Evolutionary conservation across 108 stramenopile species (phyloP).

Genomic region (Bacterosira constricta): DNA sequence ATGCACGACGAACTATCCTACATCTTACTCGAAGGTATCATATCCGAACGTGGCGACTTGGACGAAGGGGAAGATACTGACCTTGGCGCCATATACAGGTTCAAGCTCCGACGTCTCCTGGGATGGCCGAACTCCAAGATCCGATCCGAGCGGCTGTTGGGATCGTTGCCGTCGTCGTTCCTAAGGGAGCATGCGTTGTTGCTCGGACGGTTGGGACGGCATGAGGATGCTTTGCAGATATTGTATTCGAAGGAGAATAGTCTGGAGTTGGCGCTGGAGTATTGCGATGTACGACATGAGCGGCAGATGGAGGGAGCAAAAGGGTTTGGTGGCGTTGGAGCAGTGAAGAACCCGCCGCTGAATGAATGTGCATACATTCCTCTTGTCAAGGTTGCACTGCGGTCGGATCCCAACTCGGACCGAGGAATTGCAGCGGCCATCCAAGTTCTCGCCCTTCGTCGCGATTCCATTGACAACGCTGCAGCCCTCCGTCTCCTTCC

Average conservation of each 20-base stretch:
- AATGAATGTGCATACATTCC: slow-evolving; percentile 82
- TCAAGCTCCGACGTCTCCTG: slow-evolving; percentile 73
- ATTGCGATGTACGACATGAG: slow-evolving; percentile 82
- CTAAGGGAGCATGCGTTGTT: slow-evolving; percentile 81
- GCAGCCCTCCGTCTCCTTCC: slow-evolving; percentile 83
- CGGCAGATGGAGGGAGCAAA: slow-evolving; percentile 58
- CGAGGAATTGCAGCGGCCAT: slow-evolving; percentile 78
- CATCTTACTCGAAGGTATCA: slow-evolving; percentile 85
- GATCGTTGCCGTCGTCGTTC: slow-evolving; percentile 77
- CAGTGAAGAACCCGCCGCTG: neutral
- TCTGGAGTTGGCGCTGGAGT: slow-evolving; percentile 85
- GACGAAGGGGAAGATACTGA: slow-evolving; percentile 55
- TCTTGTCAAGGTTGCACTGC: slow-evolving; percentile 80
- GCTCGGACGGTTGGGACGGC: slow-evolving; percentile 82
- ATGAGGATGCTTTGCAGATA: slow-evolving; percentile 86
- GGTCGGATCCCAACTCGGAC: slow-evolving; percentile 66
- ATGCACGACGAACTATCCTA: slow-evolving; percentile 88
- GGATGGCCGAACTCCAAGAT: slow-evolving; percentile 78
- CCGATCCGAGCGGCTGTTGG: slow-evolving; percentile 73
- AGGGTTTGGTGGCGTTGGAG: slow-evolving; percentile 15
- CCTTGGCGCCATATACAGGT: slow-evolving; percentile 73
- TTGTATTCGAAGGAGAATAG: slow-evolving; percentile 75
- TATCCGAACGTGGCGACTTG: slow-evolving; percentile 81
- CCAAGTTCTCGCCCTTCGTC: slow-evolving; percentile 77
- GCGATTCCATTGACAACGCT: slow-evolving; percentile 77